These are phyloP conservation scores for Penicillium crustosum DNA, from an alignment of 2,329 filamentous ascomycete genomes.

Conservation along the genomic window DNA sequence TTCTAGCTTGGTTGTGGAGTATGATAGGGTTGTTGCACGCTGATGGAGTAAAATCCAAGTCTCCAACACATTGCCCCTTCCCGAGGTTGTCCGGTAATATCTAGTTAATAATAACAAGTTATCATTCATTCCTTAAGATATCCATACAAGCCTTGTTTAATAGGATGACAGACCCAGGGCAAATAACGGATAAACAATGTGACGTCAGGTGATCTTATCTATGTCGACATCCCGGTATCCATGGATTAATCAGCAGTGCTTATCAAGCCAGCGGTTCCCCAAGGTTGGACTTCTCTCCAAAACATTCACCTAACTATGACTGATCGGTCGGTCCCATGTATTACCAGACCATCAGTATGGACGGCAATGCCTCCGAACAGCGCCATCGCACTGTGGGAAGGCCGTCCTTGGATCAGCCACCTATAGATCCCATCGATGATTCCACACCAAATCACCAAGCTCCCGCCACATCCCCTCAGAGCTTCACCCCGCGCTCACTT, in stretches of 20 bases:
- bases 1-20: background rate
- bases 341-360: conserved; percentile 39
- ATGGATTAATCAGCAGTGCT: conserved; percentile 18
- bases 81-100: too few species aligned
- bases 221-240: background rate
- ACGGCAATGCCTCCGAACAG: conserved; percentile 26
- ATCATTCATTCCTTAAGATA: too few species aligned
- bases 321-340: conserved; percentile 29
- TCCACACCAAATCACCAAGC: conserved; percentile 6
- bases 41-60: background rate
- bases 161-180: background rate
- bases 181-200: background rate
- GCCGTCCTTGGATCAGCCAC: conserved; percentile 5
- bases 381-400: background rate
- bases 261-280: conserved; percentile 14
- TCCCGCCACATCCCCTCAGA: conserved; percentile 44
- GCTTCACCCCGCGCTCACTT: conserved; percentile 83
- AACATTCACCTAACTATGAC: conserved; percentile 8
- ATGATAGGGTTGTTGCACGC: background rate
- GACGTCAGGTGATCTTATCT: conserved; percentile 28
- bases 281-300: background rate
- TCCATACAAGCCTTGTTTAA: background rate
- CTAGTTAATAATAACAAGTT: too few species aligned
- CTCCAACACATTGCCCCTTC: background rate
- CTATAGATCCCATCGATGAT: conserved; percentile 6